phyloP scores from a whole-genome alignment of 2,329 filamentous ascomycete species.

The Aspergillus flavus region DNA sequence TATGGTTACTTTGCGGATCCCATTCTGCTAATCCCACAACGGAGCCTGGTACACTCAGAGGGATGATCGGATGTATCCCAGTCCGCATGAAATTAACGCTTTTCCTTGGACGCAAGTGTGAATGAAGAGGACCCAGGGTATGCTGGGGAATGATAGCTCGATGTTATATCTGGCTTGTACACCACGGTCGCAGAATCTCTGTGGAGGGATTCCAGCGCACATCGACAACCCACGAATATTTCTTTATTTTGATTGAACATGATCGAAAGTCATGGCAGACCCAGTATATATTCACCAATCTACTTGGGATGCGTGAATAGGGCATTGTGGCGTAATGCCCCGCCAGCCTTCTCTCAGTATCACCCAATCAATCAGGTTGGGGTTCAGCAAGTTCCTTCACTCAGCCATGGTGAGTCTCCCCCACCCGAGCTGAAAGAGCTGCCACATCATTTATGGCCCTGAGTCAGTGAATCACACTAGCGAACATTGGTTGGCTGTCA shows the following conservation, averaged over 20 bases:
- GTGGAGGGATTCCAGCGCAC: neutral
- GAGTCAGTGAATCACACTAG: neutral
- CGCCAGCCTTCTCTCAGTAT: neutral
- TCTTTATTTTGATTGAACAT: neutral
- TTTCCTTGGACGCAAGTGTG: neutral
- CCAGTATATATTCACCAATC: neutral
- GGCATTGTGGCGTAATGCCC: neutral
- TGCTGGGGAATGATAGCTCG: neutral
- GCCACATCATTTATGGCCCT: neutral
- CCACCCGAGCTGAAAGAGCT: neutral
- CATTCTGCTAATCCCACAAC: neutral
- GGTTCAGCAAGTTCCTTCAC: neutral
- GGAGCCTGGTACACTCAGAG: neutral
- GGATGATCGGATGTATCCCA: neutral
- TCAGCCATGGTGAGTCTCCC: neutral
- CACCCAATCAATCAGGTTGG: neutral
- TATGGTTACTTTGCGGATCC: neutral
- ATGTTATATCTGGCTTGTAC: neutral
- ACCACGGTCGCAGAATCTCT: neutral
- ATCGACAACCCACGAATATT: neutral
- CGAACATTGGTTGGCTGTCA: neutral
- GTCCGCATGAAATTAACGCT: neutral
- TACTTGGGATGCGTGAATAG: neutral
- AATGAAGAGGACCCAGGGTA: neutral
- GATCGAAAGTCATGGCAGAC: neutral